A percentile compares a stretch with the other conserved stretches of the same genome.
Evolutionary conservation across 345 rosid genomes (phyloP).

Genomic region (Alliaria petiolata): DNA sequence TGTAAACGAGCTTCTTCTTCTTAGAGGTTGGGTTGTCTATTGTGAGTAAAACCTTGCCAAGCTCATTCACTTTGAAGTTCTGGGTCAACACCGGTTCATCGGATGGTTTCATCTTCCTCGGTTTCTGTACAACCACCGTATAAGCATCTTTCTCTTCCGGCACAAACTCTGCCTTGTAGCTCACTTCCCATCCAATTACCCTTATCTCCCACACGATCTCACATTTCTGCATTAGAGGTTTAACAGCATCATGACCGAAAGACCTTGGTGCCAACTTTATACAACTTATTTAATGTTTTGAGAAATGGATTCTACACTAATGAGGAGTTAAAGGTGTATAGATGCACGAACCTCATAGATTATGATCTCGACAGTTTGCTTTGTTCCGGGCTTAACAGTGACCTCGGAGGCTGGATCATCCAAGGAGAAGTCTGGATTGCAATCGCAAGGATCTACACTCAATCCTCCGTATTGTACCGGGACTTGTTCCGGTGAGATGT

Average conservation of each 20-base stretch:
- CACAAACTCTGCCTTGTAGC: constrained; percentile 75
- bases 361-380: constrained; percentile 82
- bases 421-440: constrained; percentile 68
- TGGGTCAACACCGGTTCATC: constrained; percentile 69
- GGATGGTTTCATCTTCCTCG: constrained; percentile 54
- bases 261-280: too few relatives aligned
- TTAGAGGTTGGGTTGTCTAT: constrained; percentile 81
- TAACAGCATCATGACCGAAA: too few relatives aligned
- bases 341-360: constrained; percentile 62
- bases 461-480: constrained; percentile 88
- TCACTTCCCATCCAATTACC: constrained; percentile 93
- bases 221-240: constrained; percentile 43
- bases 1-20: constrained; percentile 89
- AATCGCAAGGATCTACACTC: constrained; percentile 76
- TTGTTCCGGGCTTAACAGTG: constrained; percentile 68
- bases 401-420: constrained; percentile 70
- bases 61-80: constrained; percentile 64
- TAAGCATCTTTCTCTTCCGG: constrained; percentile 65
- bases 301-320: not conserved
- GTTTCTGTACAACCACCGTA: constrained; percentile 67
- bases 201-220: constrained; percentile 79
- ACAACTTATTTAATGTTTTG: not conserved
- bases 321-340: not conserved
- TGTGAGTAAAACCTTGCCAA: constrained; percentile 72
- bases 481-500: constrained; percentile 79